Conservation (phyloP, 345 rosid species). For the Lumnitzera littorea region DNA sequence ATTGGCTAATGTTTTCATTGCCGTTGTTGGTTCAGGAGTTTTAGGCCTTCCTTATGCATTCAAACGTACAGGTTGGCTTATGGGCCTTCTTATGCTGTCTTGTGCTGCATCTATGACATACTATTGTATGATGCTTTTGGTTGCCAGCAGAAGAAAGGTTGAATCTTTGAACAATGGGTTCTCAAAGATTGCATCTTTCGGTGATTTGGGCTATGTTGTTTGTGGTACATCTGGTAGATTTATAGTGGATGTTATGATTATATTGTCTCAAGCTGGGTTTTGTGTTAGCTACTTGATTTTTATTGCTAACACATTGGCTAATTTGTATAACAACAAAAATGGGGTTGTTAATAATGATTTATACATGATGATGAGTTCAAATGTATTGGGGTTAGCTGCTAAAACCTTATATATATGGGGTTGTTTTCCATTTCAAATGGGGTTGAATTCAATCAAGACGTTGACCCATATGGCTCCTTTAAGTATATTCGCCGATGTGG, state of each 20-base stretch:
- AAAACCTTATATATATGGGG: slow-evolving; percentile 64
- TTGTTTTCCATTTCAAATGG: slow-evolving; percentile 78
- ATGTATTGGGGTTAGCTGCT: slow-evolving; percentile 37
- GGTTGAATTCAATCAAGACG: slow-evolving; percentile 57
- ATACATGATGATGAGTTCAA: slow-evolving; percentile 11
- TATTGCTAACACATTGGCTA: slow-evolving; percentile 50
- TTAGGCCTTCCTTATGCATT: slow-evolving; percentile 85
- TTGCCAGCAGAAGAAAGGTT: slow-evolving; percentile 67
- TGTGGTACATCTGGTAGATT: slow-evolving; percentile 63
- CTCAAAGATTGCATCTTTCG: slow-evolving; percentile 55
- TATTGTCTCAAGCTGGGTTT: slow-evolving; percentile 72
- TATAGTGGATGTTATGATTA: slow-evolving; percentile 59
- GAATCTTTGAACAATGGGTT: slow-evolving; percentile 30
- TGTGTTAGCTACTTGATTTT: slow-evolving; percentile 82
- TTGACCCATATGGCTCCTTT: slow-evolving; percentile 85
- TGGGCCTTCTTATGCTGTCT: slow-evolving; percentile 55
- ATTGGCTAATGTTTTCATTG: slow-evolving; percentile 83
- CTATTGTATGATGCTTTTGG: slow-evolving; percentile 79
- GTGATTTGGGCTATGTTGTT: slow-evolving; percentile 73
- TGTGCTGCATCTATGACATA: slow-evolving; percentile 47
- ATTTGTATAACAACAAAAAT: slow-evolving; percentile 16
- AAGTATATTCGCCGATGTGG: slow-evolving; percentile 82
- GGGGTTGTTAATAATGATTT: neutral
- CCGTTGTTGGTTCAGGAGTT: slow-evolving; percentile 88
- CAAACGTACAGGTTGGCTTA: slow-evolving; percentile 85